Evolutionary conservation across 306 rosid species (phyloP), one percentile per base, ranked within the genome.

Genomic region (Rubus parviflorus): DNA sequence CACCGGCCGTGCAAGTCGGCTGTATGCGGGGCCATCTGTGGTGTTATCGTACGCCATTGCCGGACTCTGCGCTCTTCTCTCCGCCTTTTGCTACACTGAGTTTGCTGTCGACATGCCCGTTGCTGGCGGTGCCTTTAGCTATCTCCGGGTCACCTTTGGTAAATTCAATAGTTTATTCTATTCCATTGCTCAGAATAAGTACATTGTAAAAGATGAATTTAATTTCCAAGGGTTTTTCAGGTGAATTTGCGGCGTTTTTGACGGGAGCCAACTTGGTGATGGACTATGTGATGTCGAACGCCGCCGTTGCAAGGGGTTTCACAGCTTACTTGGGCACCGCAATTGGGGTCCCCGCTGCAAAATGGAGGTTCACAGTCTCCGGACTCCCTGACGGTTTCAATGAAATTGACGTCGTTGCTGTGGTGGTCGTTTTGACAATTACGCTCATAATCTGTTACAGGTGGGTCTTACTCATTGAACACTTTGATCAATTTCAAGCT

Each of bases 201-300:
- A n/a, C n/a, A n/a, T n/a, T n/a, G n/a, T n/a, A n/a, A n/a, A n/a
- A n/a, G n/a, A n/a, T n/a, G n/a, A n/a, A n/a, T n/a, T n/a, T n/a
- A n/a, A n/a, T n/a, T n/a, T n/a, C 25, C 35, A 4, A 43, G 43
- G 42, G 40, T n/a, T 43, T 48, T 15, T 8, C 73, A 94, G 97
- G 98, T 20, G 98, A 94, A 51, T 90, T 94, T 22, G 95, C 90
- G 4, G 98, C 97, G 8, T 94, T 94, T 77, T 22, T 94, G 58
- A 88, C 97, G 6, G 98, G 97, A 0, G 91, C 92, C 16, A 94
- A 94, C 58, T 92, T 94, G 71, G 87, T 94, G 56, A 83, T 86
- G 92, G 98, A 94, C 76, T 94, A 94, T 70, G 97, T 94, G n/a
- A 68, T 92, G 93, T 94, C 98, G n/a, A 94, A 94, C 89, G 97